Evolutionary conservation across 1,139 yeast genomes (phyloP).

Genomic region (Geotrichum citri-aurantii): DNA sequence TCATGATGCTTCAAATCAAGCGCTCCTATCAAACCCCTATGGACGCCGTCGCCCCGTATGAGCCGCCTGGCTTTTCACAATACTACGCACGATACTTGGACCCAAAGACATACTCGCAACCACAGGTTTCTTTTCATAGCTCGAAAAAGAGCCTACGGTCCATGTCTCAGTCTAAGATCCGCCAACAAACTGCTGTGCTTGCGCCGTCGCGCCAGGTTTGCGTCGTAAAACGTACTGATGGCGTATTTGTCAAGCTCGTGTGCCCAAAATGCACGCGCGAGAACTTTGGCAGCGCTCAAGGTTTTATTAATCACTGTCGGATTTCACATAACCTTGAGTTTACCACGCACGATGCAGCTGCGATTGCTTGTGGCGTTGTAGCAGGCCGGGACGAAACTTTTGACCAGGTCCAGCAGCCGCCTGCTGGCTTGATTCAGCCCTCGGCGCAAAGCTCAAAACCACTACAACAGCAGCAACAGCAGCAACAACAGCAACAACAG

Average conservation of each 20-base stretch:
- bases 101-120: constrained; percentile 3
- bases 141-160: neutral
- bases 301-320: constrained; percentile 70
- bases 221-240: constrained; percentile 65
- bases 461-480: neutral
- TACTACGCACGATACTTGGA: constrained; percentile 39
- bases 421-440: neutral
- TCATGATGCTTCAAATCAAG: constrained; percentile 43
- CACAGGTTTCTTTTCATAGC: neutral
- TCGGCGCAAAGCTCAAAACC: neutral
- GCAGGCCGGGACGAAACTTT: constrained; percentile 56
- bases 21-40: constrained; percentile 23
- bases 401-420: constrained; percentile 38
- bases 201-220: constrained; percentile 39
- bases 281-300: constrained; percentile 74
- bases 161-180: neutral
- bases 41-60: constrained; percentile 30
- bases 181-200: neutral
- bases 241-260: constrained; percentile 57
- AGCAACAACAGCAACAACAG: constrained; percentile 4
- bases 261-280: constrained; percentile 65
- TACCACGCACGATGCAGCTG: constrained; percentile 71
- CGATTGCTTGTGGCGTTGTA: constrained; percentile 60
- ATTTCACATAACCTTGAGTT: constrained; percentile 69
- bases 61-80: constrained; percentile 48